Evolutionary conservation across 768 basidiomycete species (phyloP).

Genomic region (Tylopilus intermedius): DNA sequence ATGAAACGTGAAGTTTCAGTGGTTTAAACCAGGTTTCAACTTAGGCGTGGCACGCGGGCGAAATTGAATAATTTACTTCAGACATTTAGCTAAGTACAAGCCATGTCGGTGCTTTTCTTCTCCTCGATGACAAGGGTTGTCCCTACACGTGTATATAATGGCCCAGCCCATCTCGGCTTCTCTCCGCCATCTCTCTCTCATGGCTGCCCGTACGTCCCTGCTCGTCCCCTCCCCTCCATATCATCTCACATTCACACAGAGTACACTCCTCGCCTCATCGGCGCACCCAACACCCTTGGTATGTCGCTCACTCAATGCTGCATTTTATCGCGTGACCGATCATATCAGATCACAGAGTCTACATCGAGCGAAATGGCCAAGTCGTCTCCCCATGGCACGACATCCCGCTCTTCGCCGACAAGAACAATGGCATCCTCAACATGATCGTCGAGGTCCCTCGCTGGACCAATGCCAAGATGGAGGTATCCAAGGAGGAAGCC

Average conservation of each 20-base stretch:
- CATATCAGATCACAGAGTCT: constrained; percentile 86
- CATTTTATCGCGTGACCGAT: constrained; percentile 15
- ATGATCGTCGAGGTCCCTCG: constrained; percentile 98
- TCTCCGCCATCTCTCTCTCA: constrained; percentile 19
- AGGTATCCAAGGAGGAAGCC: constrained; percentile 94
- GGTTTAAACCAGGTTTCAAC: no score
- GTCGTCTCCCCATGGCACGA: constrained; percentile 91
- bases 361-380: constrained; percentile 82
- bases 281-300: constrained; percentile 94
- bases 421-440: constrained; percentile 92
- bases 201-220: constrained; percentile 31
- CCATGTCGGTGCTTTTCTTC: no score
- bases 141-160: no score
- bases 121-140: no score
- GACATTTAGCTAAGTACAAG: no score
- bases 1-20: no score
- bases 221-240: rapidly evolving
- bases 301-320: constrained; percentile 22
- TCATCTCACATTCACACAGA: constrained; percentile 35
- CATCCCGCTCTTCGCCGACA: constrained; percentile 96
- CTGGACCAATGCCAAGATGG: constrained; percentile 99
- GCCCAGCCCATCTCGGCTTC: no score
- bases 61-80: no score
- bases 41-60: no score
- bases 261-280: constrained; percentile 73